These are phyloP conservation scores for Tetrastigma voinierianum DNA, from an alignment of 164 flowering plant genomes.

Conservation along the genomic window DNA sequence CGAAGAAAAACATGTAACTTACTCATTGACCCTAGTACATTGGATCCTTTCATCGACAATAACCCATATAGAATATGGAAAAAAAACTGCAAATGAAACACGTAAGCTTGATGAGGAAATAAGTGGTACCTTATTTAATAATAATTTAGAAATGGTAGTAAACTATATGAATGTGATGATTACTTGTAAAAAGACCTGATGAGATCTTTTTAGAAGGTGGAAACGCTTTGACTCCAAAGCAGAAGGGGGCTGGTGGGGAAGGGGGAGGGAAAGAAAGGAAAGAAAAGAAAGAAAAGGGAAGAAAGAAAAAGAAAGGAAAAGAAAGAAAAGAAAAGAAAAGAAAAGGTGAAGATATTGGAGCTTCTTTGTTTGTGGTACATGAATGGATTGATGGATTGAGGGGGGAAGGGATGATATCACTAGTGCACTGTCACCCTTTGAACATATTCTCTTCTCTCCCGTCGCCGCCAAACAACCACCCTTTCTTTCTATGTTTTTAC, in stretches of 20 bases:
- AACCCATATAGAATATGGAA: background rate
- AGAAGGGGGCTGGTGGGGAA: no score
- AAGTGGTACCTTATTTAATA: background rate
- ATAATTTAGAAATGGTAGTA: no score
- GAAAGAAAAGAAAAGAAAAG: background rate
- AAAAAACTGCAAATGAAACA: background rate
- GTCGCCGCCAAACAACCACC: constrained; percentile 15
- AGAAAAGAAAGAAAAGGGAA: background rate
- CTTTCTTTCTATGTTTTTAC: background rate
- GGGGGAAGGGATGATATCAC: no score
- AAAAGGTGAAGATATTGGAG: background rate
- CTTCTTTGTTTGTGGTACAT: constrained; percentile 14
- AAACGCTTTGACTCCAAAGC: background rate
- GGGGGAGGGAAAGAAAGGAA: background rate
- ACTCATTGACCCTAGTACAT: no score
- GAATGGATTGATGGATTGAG: constrained; percentile 7
- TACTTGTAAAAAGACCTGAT: background rate
- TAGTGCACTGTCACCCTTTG: background rate
- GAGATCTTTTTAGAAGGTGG: background rate
- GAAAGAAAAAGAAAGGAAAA: background rate
- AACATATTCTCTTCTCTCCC: constrained; percentile 9
- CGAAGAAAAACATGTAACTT: no score
- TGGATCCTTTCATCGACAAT: no score
- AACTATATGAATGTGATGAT: no score
- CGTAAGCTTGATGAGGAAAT: background rate